Conservation (phyloP, 441 rosid species). For the Erysimum cheiri region DNA sequence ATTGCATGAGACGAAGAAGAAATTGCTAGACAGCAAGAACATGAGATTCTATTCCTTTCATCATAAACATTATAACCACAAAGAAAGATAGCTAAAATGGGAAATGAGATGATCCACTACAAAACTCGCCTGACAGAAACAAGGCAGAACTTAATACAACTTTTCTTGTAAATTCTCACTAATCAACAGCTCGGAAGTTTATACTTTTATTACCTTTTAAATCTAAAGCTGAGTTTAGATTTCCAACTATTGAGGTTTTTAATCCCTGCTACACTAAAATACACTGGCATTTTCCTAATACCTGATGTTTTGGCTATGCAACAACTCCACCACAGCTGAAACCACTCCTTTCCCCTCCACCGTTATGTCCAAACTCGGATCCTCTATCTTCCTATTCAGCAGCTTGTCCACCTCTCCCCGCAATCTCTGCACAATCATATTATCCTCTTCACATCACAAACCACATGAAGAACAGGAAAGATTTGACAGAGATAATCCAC, state of each 20-base stretch:
- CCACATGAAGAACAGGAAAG: neutral
- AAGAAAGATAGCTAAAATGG: neutral
- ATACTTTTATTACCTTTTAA: neutral
- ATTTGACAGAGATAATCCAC: slow-evolving; percentile 11
- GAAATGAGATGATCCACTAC: slow-evolving; percentile 8
- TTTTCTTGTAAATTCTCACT: slow-evolving; percentile 8
- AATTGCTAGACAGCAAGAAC: neutral
- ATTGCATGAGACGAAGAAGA: neutral
- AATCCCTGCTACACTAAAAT: slow-evolving; percentile 5
- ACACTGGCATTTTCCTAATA: slow-evolving; percentile 32
- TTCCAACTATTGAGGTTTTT: neutral
- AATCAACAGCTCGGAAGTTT: neutral
- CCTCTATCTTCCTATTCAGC: slow-evolving; percentile 82
- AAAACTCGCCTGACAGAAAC: slow-evolving; percentile 6
- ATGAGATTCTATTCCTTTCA: neutral
- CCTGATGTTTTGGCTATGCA: slow-evolving; percentile 59
- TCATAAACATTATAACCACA: neutral
- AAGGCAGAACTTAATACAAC: neutral
- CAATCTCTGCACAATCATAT: slow-evolving; percentile 60
- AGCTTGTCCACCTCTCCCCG: slow-evolving; percentile 84
- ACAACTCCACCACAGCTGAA: slow-evolving; percentile 81
- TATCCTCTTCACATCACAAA: slow-evolving; percentile 8
- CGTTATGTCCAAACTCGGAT: slow-evolving; percentile 79
- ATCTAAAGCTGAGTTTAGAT: neutral
- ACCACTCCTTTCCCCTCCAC: slow-evolving; percentile 89